Conservation (phyloP, 331 rosid genomes). For the Quercus phellos region DNA sequence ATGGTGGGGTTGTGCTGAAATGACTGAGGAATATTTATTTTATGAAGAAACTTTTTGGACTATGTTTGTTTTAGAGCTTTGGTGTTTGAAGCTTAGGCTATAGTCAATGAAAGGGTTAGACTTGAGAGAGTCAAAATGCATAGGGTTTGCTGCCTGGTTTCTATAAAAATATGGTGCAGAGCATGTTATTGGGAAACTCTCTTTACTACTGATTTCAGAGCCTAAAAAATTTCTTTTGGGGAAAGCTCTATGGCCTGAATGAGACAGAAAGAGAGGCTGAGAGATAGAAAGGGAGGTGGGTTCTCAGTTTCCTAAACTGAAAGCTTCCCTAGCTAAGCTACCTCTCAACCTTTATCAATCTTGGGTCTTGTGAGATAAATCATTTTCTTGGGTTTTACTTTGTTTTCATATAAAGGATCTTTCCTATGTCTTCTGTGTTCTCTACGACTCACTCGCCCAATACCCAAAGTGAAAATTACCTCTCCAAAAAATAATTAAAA, state of each 20-base stretch:
- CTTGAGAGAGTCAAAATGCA: conserved; percentile 51
- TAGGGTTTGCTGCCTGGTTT: conserved; percentile 50
- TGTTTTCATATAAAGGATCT: conserved; percentile 2
- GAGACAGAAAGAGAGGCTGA: conserved; percentile 9
- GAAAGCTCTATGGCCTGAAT: conserved; percentile 4
- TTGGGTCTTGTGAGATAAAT: conserved; percentile 35
- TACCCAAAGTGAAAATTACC: neutral
- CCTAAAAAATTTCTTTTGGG: conserved; percentile 27
- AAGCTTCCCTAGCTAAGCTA: conserved; percentile 22
- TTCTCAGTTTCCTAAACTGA: conserved; percentile 33
- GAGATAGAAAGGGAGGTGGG: conserved; percentile 7
- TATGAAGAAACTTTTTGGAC: conserved; percentile 27
- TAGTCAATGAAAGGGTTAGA: conserved; percentile 44
- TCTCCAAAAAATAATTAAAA: too few species aligned
- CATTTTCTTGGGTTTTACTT: conserved; percentile 15
- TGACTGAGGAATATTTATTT: conserved; percentile 22
- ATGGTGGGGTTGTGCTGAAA: neutral
- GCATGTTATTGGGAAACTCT: conserved; percentile 17
- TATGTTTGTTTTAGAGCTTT: conserved; percentile 15
- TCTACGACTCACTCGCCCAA: neutral
- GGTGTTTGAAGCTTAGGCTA: conserved; percentile 30
- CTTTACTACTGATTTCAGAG: conserved; percentile 48
- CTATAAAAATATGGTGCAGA: conserved; percentile 14
- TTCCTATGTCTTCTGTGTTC: conserved; percentile 14
- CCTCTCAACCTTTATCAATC: conserved; percentile 15